Evolutionary conservation across 352 stramenopile species (phyloP), one percentile per base, ranked within the genome.

Genomic region (Plasmopara halstedii): DNA sequence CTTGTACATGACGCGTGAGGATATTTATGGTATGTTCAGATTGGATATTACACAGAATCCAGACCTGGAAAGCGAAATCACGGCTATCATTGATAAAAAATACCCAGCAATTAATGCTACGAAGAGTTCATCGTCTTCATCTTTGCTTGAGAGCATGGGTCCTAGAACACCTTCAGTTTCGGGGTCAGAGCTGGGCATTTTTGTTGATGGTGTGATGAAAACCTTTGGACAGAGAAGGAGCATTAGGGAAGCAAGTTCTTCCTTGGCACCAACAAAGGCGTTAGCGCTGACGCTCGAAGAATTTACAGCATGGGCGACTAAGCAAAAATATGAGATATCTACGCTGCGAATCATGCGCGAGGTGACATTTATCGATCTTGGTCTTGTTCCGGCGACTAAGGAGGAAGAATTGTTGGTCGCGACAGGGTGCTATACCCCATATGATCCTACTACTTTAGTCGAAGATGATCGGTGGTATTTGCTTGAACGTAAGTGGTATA

Each of bases 401-500:
- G 73, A 89, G 23, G 83, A 94, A 56, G 83, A 92, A 33, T 31
- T 92, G 13, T 29, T 74, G 25, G 72, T 94, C 26, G 78, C 67
- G 7, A 80, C 75, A 38, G 67, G 70, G 0, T 94, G 83, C 46
- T 90, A 86, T 55, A 80, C 70, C 26, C 53, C 73, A n/a, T 91
- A 89, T 37, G 78, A 94, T 13, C 67, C 65, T 1, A 25, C 62
- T 8, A 67, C 57, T 18, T 53, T 92, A 23, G 73, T 89, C 3
- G 83, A 94, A 67, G 78, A 89, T 17, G 83, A 94, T 18, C 65
- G 73, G 2, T 94, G 83, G 83, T 94, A 85, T 50, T 41, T 94
- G 22, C 51, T 94, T 18, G 81, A 92, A 27, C 75, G 72, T 25
- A 90, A 83, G 25, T 94, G 80, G 80, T 94, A 79, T 51, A 71